These are phyloP conservation scores for Coniophora puteana DNA, from an alignment of 1,284 basidiomycete species.

Conservation along the genomic window DNA sequence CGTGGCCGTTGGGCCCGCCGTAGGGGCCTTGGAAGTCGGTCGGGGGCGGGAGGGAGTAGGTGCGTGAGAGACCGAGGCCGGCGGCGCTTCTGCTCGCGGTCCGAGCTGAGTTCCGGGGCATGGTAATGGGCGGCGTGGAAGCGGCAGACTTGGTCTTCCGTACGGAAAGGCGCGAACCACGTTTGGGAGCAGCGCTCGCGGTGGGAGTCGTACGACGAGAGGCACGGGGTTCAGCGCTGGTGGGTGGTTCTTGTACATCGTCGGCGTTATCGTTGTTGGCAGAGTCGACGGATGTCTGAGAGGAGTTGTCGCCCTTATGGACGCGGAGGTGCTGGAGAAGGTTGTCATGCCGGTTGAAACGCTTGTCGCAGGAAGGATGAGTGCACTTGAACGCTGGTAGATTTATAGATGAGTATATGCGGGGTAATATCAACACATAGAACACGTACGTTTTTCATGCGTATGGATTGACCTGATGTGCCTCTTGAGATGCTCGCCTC, in stretches of 20 bases:
- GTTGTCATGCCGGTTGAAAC: constrained; percentile 64
- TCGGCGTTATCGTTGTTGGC: constrained; percentile 21
- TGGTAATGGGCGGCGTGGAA: constrained; percentile 29
- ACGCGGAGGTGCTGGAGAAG: constrained; percentile 57
- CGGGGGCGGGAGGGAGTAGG: constrained; percentile 29
- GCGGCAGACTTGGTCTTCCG: constrained; percentile 33
- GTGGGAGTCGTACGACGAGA: too few relatives aligned
- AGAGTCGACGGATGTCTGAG: constrained; percentile 32
- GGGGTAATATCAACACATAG: constrained; percentile 5
- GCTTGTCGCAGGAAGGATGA: constrained; percentile 51
- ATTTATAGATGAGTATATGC: too few relatives aligned
- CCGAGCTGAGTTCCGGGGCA: constrained; percentile 28
- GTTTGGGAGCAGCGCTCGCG: constrained; percentile 14
- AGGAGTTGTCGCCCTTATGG: constrained; percentile 42
- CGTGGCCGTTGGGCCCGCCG: constrained; percentile 31
- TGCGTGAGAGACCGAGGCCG: constrained; percentile 26
- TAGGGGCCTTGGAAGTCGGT: constrained; percentile 23
- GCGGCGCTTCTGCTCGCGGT: constrained; percentile 26
- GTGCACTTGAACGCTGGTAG: constrained; percentile 55
- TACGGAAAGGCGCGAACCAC: constrained; percentile 25
- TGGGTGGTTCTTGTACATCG: constrained; percentile 15
- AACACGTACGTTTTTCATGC: constrained; percentile 67
- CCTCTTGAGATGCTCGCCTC: constrained; percentile 75
- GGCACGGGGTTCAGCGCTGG: constrained; percentile 19
- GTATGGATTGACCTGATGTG: constrained; percentile 77